Evolutionary conservation across 441 rosid species (phyloP), one percentile per base, ranked within the genome.

Genomic region (Populus hybrid): DNA sequence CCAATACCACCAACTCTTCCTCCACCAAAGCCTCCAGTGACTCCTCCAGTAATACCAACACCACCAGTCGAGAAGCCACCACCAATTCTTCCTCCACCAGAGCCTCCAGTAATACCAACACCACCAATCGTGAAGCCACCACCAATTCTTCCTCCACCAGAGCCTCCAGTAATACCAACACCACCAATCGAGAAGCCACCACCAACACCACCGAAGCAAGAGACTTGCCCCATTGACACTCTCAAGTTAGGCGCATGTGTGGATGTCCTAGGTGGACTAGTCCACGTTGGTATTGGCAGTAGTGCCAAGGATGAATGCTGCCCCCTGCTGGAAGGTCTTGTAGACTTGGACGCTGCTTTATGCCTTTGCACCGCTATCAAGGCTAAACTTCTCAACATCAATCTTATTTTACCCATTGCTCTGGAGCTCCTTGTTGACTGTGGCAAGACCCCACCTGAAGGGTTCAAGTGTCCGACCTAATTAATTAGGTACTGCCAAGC

Each of bases 331-430:
- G 75, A 89, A 82, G 95, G 97, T 57, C 84, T 93, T 0, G 59
- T 79, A 38, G 95, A 88, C 83, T 83, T 92, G 74, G 98, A 93
- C 59, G 97, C 97, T 0, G 98, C 98, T 0, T 26, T 90, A 6
- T 93, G 98, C 76, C 95, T 93, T 11, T 93, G 98, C 87, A 93
- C 98, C 72, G 88, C 94, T 36, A 92, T 93, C 23, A 92, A 86
- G 76, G 80, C 81, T n/a, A 92, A 93, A 86, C 94, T 93, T 79
- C 87, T 93, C 5, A 87, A 93, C 68, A 78, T 93, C 26, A 88
- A 82, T 57, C 76, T 92, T 34, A 69, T 92, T 8, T 59, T 93
- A 2, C 98, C 98, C 18, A 69, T 93, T 68, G 98, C 97, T 72
- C 97, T 93, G 77, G 83, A 89, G 80, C 89, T 93, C 46, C 96